Evolutionary conservation across 2,329 filamentous ascomycete species (phyloP).

Genomic region (Apiospora arundinis): DNA sequence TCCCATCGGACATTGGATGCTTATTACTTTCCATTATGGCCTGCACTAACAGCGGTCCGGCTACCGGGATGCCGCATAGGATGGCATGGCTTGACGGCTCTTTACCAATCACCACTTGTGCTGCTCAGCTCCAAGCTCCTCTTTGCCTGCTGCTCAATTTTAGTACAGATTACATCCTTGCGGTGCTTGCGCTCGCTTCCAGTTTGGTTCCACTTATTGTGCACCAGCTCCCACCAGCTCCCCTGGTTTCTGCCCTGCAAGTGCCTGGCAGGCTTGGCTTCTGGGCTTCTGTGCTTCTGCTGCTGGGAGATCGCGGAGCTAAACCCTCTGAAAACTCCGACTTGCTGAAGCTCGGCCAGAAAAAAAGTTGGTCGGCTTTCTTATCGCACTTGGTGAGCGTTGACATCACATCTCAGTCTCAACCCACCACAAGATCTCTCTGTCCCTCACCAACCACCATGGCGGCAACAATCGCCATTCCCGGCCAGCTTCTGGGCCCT

Average conservation of each 20-base stretch:
- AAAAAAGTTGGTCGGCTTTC: slow-evolving; percentile 10
- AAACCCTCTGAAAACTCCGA: not conserved
- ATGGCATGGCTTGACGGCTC: not conserved
- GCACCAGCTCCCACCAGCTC: too few species aligned
- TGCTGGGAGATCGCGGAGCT: slow-evolving; percentile 1
- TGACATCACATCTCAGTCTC: not conserved
- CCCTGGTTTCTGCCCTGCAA: too few species aligned
- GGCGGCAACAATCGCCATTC: slow-evolving; percentile 66
- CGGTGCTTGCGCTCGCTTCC: not conserved
- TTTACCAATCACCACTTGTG: not conserved
- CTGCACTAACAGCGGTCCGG: slow-evolving; percentile 3
- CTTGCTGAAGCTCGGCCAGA: not conserved
- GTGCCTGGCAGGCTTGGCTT: too few species aligned
- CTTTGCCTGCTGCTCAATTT: slow-evolving; percentile 12
- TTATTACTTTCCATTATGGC: slow-evolving; percentile 15
- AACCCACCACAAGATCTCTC: not conserved
- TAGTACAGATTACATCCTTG: slow-evolving; percentile 13
- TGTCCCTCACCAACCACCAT: slow-evolving; percentile 26
- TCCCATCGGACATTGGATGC: slow-evolving; percentile 13
- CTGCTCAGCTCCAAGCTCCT: not conserved
- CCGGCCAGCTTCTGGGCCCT: slow-evolving; percentile 81
- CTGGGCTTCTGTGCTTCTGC: too few species aligned
- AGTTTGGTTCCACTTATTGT: too few species aligned
- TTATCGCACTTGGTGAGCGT: slow-evolving; percentile 2
- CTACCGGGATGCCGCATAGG: slow-evolving; percentile 12